Conservation (phyloP, 257 asterid genomes). For the Eustoma russellianum region DNA sequence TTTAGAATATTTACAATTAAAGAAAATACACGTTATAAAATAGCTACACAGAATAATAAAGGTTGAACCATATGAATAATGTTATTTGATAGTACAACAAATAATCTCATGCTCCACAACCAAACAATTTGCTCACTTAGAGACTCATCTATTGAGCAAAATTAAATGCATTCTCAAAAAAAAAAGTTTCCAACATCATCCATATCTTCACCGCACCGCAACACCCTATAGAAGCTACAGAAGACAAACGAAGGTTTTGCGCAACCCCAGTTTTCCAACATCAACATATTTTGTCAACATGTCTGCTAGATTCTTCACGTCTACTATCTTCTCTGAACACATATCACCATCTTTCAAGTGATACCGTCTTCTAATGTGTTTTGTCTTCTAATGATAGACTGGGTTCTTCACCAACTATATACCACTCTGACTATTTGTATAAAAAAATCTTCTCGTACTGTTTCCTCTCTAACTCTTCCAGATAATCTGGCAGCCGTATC, state of each 20-base stretch:
- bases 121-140: no score
- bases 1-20: no score
- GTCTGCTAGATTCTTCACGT: neutral
- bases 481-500: neutral
- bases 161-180: neutral
- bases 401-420: no score
- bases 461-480: constrained; percentile 1
- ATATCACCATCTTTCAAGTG: no score
- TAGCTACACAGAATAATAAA: neutral
- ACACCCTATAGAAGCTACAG: neutral
- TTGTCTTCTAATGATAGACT: no score
- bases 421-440: neutral
- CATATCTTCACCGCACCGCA: neutral
- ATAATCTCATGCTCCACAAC: no score
- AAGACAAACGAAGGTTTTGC: neutral
- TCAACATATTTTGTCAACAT: constrained; percentile 3
- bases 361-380: no score
- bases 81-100: neutral
- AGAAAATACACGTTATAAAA: neutral
- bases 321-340: neutral
- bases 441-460: neutral
- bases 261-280: no score
- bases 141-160: no score
- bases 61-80: no score
- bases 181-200: neutral